Evolutionary conservation across 2,329 filamentous ascomycete genomes (phyloP).

Genomic region (Aschersonia sp.): DNA sequence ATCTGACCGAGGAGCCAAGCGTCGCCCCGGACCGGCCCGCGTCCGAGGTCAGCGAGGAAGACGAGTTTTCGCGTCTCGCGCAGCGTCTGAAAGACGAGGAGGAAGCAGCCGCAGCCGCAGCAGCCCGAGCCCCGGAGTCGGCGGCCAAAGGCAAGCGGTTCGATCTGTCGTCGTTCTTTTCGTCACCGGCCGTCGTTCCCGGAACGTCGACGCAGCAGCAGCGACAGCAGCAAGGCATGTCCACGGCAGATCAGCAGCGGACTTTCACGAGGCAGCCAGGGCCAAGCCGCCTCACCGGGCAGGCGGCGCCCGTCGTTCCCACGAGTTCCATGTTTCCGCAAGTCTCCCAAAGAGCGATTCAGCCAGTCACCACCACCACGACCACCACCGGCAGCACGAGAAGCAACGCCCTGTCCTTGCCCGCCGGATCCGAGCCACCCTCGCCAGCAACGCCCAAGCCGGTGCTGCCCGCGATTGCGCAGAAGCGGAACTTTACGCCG

Average conservation of each 20-base stretch:
- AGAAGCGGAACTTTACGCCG: slow-evolving; percentile 36
- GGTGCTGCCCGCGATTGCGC: slow-evolving; percentile 20
- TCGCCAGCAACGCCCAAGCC: slow-evolving; percentile 19
- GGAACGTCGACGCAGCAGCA: slow-evolving; percentile 16
- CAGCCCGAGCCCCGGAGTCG: slow-evolving; percentile 6
- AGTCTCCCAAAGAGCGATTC: slow-evolving; percentile 16
- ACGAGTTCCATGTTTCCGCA: slow-evolving; percentile 27
- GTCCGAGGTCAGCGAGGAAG: slow-evolving; percentile 11
- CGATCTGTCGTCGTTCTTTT: slow-evolving; percentile 41
- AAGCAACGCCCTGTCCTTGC: slow-evolving; percentile 19
- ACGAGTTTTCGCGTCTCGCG: slow-evolving; percentile 31
- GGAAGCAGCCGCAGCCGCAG: slow-evolving; percentile 4
- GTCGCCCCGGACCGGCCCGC: slow-evolving; percentile 2
- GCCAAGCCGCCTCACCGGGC: background rate
- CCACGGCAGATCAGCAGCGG: slow-evolving; percentile 6
- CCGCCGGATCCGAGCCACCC: background rate
- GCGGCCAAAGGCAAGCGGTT: slow-evolving; percentile 19
- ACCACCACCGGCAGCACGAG: background rate
- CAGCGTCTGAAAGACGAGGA: slow-evolving; percentile 11
- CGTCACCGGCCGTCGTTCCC: slow-evolving; percentile 32
- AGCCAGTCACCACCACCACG: slow-evolving; percentile 10
- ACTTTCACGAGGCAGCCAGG: background rate
- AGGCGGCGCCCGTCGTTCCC: slow-evolving; percentile 10
- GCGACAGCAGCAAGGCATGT: slow-evolving; percentile 9
- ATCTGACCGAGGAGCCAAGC: slow-evolving; percentile 3